These are phyloP conservation scores for Litsea cubeba DNA, from an alignment of 164 flowering plant species.

Conservation along the genomic window DNA sequence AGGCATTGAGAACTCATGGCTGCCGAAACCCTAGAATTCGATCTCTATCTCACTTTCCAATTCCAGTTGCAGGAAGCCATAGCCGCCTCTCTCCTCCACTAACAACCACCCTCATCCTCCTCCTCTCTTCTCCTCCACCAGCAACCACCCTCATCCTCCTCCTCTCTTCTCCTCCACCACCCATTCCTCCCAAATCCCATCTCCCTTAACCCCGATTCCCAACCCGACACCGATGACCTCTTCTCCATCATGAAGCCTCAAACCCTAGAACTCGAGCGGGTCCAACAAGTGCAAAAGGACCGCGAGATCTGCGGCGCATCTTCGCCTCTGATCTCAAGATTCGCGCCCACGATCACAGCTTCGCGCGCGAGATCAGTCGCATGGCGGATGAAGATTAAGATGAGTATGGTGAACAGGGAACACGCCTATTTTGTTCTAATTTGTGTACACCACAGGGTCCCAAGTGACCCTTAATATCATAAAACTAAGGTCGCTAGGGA, in stretches of 20 bases:
- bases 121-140: neutral
- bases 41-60: slow-evolving; percentile 48
- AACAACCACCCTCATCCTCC: slow-evolving; percentile 11
- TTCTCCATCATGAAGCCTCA: slow-evolving; percentile 18
- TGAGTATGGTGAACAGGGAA: neutral
- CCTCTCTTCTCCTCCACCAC: neutral
- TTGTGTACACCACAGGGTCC: too few relatives aligned
- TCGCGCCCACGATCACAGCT: slow-evolving; percentile 41
- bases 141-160: slow-evolving; percentile 15
- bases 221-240: slow-evolving; percentile 2
- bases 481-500: too few relatives aligned
- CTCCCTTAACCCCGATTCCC: neutral
- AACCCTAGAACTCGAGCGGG: slow-evolving; percentile 27
- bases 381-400: too few relatives aligned
- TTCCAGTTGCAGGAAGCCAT: slow-evolving; percentile 65
- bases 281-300: slow-evolving; percentile 36
- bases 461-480: too few relatives aligned
- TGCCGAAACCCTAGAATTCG: slow-evolving; percentile 31
- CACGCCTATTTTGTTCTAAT: too few relatives aligned
- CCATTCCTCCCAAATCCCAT: too few relatives aligned
- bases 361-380: slow-evolving; percentile 35
- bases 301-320: slow-evolving; percentile 13
- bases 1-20: slow-evolving; percentile 36
- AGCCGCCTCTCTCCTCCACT: slow-evolving; percentile 34
- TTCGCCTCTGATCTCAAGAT: slow-evolving; percentile 35